phyloP scores from a whole-genome alignment of 2,329 filamentous ascomycete genomes.

The Claviceps sp. region DNA sequence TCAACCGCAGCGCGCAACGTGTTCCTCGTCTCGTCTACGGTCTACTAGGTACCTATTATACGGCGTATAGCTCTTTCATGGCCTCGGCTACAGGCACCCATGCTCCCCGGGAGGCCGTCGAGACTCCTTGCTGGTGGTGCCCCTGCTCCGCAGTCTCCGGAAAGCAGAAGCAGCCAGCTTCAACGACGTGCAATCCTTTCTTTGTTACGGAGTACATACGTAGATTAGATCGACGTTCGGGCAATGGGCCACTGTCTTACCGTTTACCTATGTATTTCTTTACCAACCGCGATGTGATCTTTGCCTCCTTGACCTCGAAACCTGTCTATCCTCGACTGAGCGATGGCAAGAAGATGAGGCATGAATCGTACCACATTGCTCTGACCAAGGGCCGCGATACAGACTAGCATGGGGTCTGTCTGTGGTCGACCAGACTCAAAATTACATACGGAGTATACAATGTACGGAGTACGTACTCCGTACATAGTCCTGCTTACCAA shows the following conservation, averaged over 20 bases:
- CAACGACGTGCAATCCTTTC: too few relatives aligned
- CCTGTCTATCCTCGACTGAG: not conserved
- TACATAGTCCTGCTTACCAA: not conserved
- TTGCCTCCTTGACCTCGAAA: not conserved
- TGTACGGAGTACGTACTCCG: too few relatives aligned
- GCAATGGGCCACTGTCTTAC: too few relatives aligned
- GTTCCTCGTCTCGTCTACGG: too few relatives aligned
- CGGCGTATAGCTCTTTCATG: not conserved
- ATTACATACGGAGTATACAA: too few relatives aligned
- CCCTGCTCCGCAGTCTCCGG: not conserved
- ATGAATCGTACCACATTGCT: not conserved
- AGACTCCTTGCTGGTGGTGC: not conserved
- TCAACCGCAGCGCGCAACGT: too few relatives aligned
- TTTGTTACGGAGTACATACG: too few relatives aligned
- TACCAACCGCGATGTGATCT: not conserved
- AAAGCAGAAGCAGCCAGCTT: too few relatives aligned
- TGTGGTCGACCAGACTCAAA: too few relatives aligned
- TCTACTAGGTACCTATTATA: not conserved
- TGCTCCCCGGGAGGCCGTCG: slow-evolving; percentile 1
- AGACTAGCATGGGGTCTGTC: too few relatives aligned
- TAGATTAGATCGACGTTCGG: too few relatives aligned
- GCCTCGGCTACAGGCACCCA: not conserved
- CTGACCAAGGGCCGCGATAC: too few relatives aligned
- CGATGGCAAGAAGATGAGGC: not conserved
- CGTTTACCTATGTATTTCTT: not conserved